Base-by-base conservation (phyloP, 169 alveolate species). In the Babesia gibsoni region DNA sequence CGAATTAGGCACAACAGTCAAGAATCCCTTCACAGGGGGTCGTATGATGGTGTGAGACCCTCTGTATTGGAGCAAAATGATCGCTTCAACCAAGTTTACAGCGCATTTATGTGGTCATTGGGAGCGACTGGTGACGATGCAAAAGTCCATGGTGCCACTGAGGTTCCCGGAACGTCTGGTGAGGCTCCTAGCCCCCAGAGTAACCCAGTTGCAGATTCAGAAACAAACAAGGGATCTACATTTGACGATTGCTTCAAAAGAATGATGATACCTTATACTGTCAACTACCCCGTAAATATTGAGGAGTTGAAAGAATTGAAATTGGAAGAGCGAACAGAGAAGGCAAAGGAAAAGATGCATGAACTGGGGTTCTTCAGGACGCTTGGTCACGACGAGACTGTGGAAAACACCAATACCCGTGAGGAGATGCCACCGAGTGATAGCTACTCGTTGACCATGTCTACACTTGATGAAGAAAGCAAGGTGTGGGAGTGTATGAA, bases 261-360 rank as follows among this genome's bases (percentile, higher is more conserved):
- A 25, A 75, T 75, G n/a, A 64, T 59, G 66, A 75, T 75, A 37
- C 84, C 84, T 9, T 75, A 75, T 32, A 16, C 69, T 5, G 80
- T 75, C 36, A 69, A 75, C 37, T 75, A 75, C 37, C 84, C 84
- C n/a, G 64, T 52, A 22, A 57, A 75, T 41, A 45, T 29, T n/a
- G 84, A 61, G 23, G 72, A 61, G 37, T 48, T 75, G 18, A 8
- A n/a, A 6, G 67, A 50, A n/a, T 16, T 63, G 32, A 45, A 27
- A 52, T 35, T 36, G 27, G 37, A 39, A 49, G 48, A 30, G 30
- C 65, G 67, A 25, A 69, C 12, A 18, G 74, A 39, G 58, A 75
- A 58, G 73, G 80, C 80, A 12, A 75, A 53, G 45, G 57, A 56
- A 23, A 57, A 46, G 41, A 10, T 75, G 65, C 52, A 64, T 14